phyloP scores from a whole-genome alignment of 2,329 filamentous ascomycete species.

The Trichoderma sp. region DNA sequence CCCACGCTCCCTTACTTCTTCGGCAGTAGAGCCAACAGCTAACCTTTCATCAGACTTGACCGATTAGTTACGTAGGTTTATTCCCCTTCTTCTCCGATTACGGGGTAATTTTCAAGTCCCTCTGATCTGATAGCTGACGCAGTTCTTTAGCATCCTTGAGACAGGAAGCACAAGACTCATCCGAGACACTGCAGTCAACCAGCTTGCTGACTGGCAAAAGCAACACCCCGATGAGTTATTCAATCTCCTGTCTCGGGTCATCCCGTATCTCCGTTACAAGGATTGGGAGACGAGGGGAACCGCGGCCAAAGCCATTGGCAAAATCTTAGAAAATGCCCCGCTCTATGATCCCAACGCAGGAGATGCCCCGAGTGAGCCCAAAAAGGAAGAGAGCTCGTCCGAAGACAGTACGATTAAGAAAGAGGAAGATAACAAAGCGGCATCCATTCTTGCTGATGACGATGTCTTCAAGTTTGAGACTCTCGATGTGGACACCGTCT shows the following conservation, averaged over 20 bases:
- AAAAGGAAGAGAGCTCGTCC: constrained; percentile 37
- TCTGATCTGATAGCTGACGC: neutral
- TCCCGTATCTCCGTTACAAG: constrained; percentile 93
- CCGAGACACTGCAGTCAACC: constrained; percentile 92
- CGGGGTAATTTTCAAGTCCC: too few relatives aligned
- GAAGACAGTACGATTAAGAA: constrained; percentile 53
- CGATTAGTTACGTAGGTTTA: constrained; percentile 78
- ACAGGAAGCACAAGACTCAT: constrained; percentile 96
- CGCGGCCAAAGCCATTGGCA: constrained; percentile 88
- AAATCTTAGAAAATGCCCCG: constrained; percentile 86
- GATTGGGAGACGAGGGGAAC: constrained; percentile 97
- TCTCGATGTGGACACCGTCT: constrained; percentile 74
- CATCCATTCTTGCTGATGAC: constrained; percentile 43
- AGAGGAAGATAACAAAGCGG: constrained; percentile 60
- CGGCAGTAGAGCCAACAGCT: neutral
- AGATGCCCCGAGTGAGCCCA: constrained; percentile 50
- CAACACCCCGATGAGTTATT: constrained; percentile 97
- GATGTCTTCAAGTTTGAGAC: constrained; percentile 69
- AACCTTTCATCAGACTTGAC: constrained; percentile 60
- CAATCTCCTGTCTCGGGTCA: constrained; percentile 86
- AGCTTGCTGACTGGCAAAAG: constrained; percentile 96
- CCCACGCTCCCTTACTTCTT: neutral
- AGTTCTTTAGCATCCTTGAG: constrained; percentile 73
- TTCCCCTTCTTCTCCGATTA: too few relatives aligned
- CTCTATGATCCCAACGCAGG: constrained; percentile 83